These are phyloP conservation scores for Ceratobasidium sp. DNA, from an alignment of 1,284 basidiomycete genomes.

Conservation along the genomic window DNA sequence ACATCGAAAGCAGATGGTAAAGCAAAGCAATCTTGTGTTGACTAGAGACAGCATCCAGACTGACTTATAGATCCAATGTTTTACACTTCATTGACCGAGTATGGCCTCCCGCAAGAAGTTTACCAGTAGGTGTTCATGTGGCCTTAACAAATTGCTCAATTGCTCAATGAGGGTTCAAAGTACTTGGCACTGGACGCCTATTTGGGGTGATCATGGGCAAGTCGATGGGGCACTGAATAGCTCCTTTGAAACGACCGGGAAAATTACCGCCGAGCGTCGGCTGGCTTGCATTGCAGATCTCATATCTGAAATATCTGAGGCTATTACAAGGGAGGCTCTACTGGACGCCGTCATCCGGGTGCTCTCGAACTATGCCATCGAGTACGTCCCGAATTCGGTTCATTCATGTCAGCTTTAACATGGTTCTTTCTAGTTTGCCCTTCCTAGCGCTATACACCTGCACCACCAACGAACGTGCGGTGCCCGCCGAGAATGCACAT, in stretches of 20 bases:
- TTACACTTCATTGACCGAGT: constrained; percentile 15
- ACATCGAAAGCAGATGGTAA: constrained; percentile 1
- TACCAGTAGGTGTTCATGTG: constrained; percentile 3
- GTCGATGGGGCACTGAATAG: constrained; percentile 35
- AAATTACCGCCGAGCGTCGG: constrained; percentile 36
- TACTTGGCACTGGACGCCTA: constrained; percentile 17
- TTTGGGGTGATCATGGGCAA: constrained; percentile 28
- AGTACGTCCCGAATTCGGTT: not conserved
- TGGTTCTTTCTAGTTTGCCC: not conserved
- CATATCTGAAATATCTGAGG: not conserved
- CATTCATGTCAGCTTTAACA: not conserved
- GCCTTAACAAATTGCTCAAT: not conserved
- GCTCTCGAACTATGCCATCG: not conserved
- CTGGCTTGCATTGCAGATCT: constrained; percentile 5
- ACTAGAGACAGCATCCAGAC: not conserved
- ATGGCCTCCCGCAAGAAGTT: constrained; percentile 11
- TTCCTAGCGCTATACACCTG: not conserved
- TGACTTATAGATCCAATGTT: constrained; percentile 4
- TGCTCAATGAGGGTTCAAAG: not conserved
- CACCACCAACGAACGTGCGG: not conserved
- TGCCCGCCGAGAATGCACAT: not conserved
- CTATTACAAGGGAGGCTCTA: not conserved
- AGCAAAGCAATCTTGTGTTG: not conserved
- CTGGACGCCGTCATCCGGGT: not conserved
- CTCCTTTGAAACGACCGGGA: constrained; percentile 35